Conservation (phyloP, 768 basidiomycete species). For the Suillus discolor region DNA sequence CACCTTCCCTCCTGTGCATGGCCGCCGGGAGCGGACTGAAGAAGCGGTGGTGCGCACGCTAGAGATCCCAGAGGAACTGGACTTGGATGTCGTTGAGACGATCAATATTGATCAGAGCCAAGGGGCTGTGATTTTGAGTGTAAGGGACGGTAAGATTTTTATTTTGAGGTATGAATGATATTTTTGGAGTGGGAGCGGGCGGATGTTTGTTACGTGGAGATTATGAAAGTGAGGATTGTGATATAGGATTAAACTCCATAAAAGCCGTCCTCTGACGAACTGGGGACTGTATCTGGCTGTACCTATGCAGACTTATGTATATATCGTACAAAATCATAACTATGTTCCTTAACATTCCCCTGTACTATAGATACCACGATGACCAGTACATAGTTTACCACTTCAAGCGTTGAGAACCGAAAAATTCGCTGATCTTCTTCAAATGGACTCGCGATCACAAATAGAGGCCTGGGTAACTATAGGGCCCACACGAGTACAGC, state of each 20-base stretch:
- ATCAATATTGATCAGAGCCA: conserved; percentile 81
- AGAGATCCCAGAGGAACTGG: conserved; percentile 63
- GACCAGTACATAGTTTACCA: neutral
- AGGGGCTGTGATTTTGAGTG: conserved; percentile 70
- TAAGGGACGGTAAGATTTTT: conserved; percentile 69
- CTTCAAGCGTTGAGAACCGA: neutral
- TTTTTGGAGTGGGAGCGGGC: neutral
- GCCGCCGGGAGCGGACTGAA: conserved; percentile 29
- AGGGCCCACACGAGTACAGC: neutral
- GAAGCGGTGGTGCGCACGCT: conserved; percentile 58
- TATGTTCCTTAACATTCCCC: neutral
- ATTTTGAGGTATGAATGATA: conserved; percentile 64
- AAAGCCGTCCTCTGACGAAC: neutral
- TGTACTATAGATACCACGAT: neutral
- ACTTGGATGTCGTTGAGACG: conserved; percentile 68
- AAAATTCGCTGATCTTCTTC: neutral
- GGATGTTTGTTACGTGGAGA: neutral
- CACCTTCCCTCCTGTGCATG: conserved; percentile 59
- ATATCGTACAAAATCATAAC: neutral
- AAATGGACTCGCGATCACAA: neutral
- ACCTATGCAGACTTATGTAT: neutral
- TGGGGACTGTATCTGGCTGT: neutral
- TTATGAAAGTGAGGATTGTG: neutral
- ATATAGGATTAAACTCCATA: neutral
- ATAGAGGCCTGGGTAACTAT: neutral